These are phyloP conservation scores for Nakazawaea wickerhamii DNA, from an alignment of 805 yeast species.

Conservation along the genomic window DNA sequence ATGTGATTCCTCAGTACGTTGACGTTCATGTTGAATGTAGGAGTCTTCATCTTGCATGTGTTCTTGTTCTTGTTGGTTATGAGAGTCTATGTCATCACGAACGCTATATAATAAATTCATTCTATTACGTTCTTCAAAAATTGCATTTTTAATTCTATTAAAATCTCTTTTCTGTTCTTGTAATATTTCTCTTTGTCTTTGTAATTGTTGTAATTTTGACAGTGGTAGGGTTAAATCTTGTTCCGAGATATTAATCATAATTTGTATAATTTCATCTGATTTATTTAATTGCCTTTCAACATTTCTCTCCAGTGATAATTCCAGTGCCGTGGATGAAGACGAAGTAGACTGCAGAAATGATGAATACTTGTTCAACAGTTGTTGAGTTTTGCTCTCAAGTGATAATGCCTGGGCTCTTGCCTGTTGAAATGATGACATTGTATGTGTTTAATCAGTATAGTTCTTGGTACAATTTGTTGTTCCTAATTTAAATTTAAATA, in stretches of 20 bases:
- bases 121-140: conserved; percentile 72
- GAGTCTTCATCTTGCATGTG: conserved; percentile 44
- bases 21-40: conserved; percentile 73
- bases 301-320: conserved; percentile 35
- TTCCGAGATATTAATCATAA: conserved; percentile 50
- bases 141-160: conserved; percentile 48
- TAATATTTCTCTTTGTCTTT: conserved; percentile 73
- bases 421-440: conserved; percentile 53
- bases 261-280: conserved; percentile 48
- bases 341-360: conserved; percentile 48
- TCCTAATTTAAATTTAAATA: no score
- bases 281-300: conserved; percentile 48
- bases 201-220: conserved; percentile 72
- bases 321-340: conserved; percentile 43
- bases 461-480: conserved; percentile 4
- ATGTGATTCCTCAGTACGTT: conserved; percentile 68
- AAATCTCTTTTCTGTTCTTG: conserved; percentile 65
- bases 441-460: background rate
- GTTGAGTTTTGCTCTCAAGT: conserved; percentile 64
- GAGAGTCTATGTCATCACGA: conserved; percentile 71
- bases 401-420: conserved; percentile 63
- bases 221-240: conserved; percentile 55
- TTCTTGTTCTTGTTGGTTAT: conserved; percentile 37
- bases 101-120: conserved; percentile 70
- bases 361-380: conserved; percentile 47